Evolutionary conservation across 495 filamentous ascomycete genomes (phyloP).

Genomic region (Pyrenula massariospora): DNA sequence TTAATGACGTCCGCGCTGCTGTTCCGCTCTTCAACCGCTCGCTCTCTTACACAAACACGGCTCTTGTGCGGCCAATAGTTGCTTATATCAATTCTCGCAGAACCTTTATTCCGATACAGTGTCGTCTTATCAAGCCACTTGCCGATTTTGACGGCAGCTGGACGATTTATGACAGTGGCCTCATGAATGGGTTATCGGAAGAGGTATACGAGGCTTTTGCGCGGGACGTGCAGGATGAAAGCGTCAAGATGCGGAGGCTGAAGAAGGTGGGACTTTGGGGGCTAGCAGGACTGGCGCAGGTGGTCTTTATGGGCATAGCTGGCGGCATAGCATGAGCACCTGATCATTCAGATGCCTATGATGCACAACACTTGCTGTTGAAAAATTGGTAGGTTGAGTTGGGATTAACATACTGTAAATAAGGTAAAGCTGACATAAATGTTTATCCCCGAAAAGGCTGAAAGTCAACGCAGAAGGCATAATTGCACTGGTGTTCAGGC

Average conservation of each 20-base stretch:
- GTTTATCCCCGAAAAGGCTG: too few relatives aligned
- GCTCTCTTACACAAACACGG: constrained; percentile 91
- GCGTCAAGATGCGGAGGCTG: constrained; percentile 72
- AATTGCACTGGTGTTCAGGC: too few relatives aligned
- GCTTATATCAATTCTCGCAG: constrained; percentile 92
- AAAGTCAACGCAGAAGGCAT: too few relatives aligned
- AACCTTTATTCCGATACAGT: constrained; percentile 90
- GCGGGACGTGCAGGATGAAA: constrained; percentile 72
- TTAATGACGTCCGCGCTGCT: constrained; percentile 83
- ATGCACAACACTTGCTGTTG: too few relatives aligned
- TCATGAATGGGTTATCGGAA: constrained; percentile 91
- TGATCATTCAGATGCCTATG: too few relatives aligned
- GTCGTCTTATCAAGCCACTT: constrained; percentile 78
- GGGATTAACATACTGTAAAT: too few relatives aligned
- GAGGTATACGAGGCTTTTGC: constrained; percentile 91
- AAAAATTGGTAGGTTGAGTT: too few relatives aligned
- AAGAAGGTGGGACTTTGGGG: constrained; percentile 97
- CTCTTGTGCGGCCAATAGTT: constrained; percentile 91
- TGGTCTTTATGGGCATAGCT: constrained; percentile 90
- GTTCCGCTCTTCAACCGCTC: constrained; percentile 86
- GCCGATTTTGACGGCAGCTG: constrained; percentile 91
- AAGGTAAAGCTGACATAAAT: too few relatives aligned
- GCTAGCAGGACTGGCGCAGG: constrained; percentile 78
- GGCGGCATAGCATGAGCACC: constrained; percentile 68
- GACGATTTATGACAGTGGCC: constrained; percentile 85